Percentiles rank a stretch among this genome's conserved stretches.
These are phyloP conservation scores for Colletotrichum chlorophyti DNA, from an alignment of 2,329 filamentous ascomycete species.

Conservation along the genomic window DNA sequence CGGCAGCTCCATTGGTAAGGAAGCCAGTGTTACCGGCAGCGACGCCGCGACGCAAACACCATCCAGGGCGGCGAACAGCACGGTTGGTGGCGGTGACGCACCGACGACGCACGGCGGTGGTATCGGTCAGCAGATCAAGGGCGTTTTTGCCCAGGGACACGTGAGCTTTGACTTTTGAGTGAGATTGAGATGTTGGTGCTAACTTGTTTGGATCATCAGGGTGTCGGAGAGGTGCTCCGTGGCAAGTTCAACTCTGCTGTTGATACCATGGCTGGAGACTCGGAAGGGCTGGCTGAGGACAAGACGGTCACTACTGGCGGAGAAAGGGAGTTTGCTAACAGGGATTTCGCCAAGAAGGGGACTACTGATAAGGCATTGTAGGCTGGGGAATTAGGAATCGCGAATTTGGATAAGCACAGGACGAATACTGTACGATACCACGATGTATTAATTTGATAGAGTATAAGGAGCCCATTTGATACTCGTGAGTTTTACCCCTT, in stretches of 20 bases:
- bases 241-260: slow-evolving; percentile 42
- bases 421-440: too few species aligned
- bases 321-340: slow-evolving; percentile 27
- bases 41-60: not conserved
- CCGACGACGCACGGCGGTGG: slow-evolving; percentile 24
- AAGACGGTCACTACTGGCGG: slow-evolving; percentile 31
- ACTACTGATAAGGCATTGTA: slow-evolving; percentile 22
- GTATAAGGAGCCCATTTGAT: too few species aligned
- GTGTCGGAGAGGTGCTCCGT: slow-evolving; percentile 26
- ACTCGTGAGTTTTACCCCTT: too few species aligned
- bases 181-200: too few species aligned
- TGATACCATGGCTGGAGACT: slow-evolving; percentile 39
- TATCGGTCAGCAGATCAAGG: slow-evolving; percentile 19
- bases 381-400: too few species aligned
- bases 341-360: slow-evolving; percentile 25
- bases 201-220: not conserved
- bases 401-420: too few species aligned
- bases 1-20: not conserved
- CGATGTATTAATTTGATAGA: too few species aligned
- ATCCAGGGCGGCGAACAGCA: not conserved
- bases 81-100: slow-evolving; percentile 21
- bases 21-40: not conserved
- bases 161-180: too few species aligned
- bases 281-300: slow-evolving; percentile 41
- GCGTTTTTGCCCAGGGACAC: slow-evolving; percentile 25